Conservation (phyloP, 2,329 filamentous ascomycete species). For the Gaeumannomyces sp. region DNA sequence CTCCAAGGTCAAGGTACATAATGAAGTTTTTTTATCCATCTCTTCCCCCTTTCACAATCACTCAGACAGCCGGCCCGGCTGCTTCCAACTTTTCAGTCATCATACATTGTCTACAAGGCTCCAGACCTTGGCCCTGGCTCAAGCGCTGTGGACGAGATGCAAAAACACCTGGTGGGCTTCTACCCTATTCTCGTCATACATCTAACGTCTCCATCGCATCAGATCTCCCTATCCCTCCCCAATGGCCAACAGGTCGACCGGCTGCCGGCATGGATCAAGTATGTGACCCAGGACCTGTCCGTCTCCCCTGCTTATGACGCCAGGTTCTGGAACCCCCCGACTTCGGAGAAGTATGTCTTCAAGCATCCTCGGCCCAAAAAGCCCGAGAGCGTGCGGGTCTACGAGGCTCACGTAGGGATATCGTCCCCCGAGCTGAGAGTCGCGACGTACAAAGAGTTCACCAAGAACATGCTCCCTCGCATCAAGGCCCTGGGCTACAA, state of each 20-base stretch:
- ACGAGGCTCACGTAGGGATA: constrained; percentile 98
- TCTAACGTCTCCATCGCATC: constrained; percentile 1
- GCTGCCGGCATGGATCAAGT: constrained; percentile 93
- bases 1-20: constrained; percentile 83
- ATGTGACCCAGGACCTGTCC: constrained; percentile 86
- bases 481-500: constrained; percentile 93
- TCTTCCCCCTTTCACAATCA: not conserved
- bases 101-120: too few species aligned
- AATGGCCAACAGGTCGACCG: constrained; percentile 78
- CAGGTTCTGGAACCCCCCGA: constrained; percentile 92
- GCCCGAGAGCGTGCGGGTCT: constrained; percentile 81
- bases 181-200: too few species aligned
- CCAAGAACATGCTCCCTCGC: constrained; percentile 79
- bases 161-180: not conserved
- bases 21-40: not conserved
- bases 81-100: too few species aligned
- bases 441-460: constrained; percentile 96
- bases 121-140: too few species aligned
- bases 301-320: constrained; percentile 93
- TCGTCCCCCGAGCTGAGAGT: constrained; percentile 85
- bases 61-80: too few species aligned
- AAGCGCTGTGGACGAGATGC: too few species aligned
- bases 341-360: constrained; percentile 70
- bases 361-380: constrained; percentile 78
- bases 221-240: constrained; percentile 81